Evolutionary conservation across 768 basidiomycete genomes (phyloP), one percentile per base, ranked within the genome.

Genomic region (Peribolospora kevripleyi): DNA sequence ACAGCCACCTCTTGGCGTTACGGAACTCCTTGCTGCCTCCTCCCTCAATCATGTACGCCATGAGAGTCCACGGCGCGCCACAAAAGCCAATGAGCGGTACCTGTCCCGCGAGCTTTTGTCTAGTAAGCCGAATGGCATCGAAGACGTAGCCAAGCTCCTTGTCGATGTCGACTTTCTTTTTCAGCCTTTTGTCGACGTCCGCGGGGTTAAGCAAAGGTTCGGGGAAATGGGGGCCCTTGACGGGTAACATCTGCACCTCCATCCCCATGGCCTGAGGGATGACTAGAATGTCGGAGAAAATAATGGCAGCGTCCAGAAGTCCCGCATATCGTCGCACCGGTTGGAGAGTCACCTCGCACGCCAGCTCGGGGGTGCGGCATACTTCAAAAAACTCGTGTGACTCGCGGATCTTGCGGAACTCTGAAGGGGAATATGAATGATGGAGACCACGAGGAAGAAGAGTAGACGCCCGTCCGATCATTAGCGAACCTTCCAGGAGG

Each of bases 31-130:
- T 88, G 67, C 77, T 84, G 7, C 82, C 82, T 5, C 90, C 91
- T 6, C 93, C 93, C 67, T 97, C 93, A 63, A 93, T 76, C 93
- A 98, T 98, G 67, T 97, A 98, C 25, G 81, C 78, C 70, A 98
- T 88, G 53, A 97, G 75, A 3, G 93, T 98, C 93, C 93, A 97
- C 2, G 93, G 93, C 0, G 87, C 88, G 46, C 91, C 93, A 64
- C 79, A 85, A 70, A 98, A 98, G 8, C 93, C 93, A 62, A 98
- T 93, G 55, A 98, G 72, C 9, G 93, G 91, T 10, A 97, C 88
- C 65, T 84, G 76, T 25, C 91, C 93, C 1, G 77, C 74, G 54
- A 97, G 73, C 51, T 73, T 80, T 51, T 75, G 74, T 56, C 93
- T 76, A 6, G 90, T 88, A 62, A 77, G 66, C 8, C 81, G 87